A percentile compares a stretch with the other conserved stretches of the same genome.
These are phyloP conservation scores for Leavenworthia alabamica DNA, from an alignment of 345 rosid species.

Conservation along the genomic window DNA sequence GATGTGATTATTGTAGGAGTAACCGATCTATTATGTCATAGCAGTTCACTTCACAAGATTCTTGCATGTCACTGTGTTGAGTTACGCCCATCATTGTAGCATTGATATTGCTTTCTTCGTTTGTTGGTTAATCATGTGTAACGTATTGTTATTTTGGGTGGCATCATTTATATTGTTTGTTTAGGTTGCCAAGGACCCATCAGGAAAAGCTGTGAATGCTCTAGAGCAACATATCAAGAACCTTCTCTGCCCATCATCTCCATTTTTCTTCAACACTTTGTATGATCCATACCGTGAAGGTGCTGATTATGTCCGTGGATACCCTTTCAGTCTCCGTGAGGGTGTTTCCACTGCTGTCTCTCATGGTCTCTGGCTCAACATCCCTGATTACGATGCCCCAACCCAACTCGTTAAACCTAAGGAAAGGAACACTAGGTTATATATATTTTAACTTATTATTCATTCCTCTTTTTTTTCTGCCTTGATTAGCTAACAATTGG, in stretches of 20 bases:
- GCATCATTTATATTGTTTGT: background rate
- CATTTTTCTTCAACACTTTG: conserved; percentile 84
- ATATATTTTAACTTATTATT: too few species aligned
- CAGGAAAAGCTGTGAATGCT: conserved; percentile 79
- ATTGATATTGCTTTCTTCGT: too few species aligned
- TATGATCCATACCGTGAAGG: conserved; percentile 82
- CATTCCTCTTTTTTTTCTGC: too few species aligned
- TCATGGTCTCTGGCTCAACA: conserved; percentile 95
- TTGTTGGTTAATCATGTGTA: too few species aligned
- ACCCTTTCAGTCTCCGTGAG: conserved; percentile 91
- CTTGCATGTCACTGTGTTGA: too few species aligned
- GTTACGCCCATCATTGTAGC: too few species aligned
- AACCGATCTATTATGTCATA: too few species aligned
- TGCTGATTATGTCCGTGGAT: conserved; percentile 88
- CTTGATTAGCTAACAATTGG: too few species aligned
- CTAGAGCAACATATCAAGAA: conserved; percentile 89
- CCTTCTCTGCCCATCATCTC: conserved; percentile 65
- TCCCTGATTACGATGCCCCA: conserved; percentile 91
- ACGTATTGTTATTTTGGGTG: too few species aligned
- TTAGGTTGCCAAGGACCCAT: conserved; percentile 82
- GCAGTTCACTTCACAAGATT: too few species aligned
- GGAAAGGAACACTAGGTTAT: conserved; percentile 87
- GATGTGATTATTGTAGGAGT: too few species aligned
- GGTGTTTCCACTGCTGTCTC: conserved; percentile 83
- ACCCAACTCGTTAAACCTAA: conserved; percentile 91